phyloP scores from a whole-genome alignment of 2,329 filamentous ascomycete genomes.

The Phoma sp. region DNA sequence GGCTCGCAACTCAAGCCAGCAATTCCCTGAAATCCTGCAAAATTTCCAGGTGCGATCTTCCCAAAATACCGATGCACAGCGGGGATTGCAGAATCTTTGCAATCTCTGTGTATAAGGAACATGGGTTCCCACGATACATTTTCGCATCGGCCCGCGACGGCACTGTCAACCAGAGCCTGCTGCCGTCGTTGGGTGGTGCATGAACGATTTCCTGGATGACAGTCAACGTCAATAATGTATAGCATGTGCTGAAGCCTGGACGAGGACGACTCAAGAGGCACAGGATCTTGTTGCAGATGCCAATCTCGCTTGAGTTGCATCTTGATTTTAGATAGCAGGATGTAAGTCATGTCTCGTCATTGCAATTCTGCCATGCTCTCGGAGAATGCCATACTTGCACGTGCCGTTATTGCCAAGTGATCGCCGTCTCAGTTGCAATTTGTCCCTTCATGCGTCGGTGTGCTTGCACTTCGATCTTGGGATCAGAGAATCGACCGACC shows the following conservation, averaged over 20 bases:
- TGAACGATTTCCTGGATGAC: slow-evolving; percentile 1
- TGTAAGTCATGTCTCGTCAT: neutral
- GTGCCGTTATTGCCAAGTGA: slow-evolving; percentile 12
- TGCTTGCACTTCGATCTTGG: neutral
- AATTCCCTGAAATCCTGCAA: slow-evolving; percentile 14
- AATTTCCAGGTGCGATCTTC: slow-evolving; percentile 16
- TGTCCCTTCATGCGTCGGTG: slow-evolving; percentile 1
- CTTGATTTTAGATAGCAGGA: slow-evolving; percentile 2
- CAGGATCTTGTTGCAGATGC: slow-evolving; percentile 2
- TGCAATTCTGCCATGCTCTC: slow-evolving; percentile 10
- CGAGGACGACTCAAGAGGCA: neutral
- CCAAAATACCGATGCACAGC: slow-evolving; percentile 8
- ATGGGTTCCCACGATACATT: neutral
- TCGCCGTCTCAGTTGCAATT: neutral
- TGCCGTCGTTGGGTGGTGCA: neutral
- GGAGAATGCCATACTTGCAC: slow-evolving; percentile 7
- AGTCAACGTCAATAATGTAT: neutral
- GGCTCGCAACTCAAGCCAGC: slow-evolving; percentile 13
- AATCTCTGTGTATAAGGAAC: slow-evolving; percentile 10
- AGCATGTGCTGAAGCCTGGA: neutral
- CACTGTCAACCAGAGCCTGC: slow-evolving; percentile 4
- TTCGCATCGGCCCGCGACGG: slow-evolving; percentile 14
- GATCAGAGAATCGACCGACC: neutral
- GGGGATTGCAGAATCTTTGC: slow-evolving; percentile 19
- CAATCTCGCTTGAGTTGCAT: slow-evolving; percentile 8